phyloP scores from a whole-genome alignment of 176 grass and related monocot species.

The Aechmea fasciata region DNA sequence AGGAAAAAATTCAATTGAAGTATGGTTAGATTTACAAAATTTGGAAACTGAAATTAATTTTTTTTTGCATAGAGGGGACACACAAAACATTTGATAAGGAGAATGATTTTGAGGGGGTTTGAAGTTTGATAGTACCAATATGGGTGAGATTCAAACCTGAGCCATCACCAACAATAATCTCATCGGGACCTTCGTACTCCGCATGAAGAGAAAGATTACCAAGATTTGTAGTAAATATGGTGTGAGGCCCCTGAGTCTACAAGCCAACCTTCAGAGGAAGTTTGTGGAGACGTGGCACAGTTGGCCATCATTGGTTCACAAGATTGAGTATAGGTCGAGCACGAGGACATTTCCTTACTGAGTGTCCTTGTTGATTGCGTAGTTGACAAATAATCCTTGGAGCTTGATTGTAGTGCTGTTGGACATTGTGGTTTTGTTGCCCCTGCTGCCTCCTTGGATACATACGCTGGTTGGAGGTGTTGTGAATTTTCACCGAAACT shows the following conservation, averaged over 20 bases:
- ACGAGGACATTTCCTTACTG: neutral
- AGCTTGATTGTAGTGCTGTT: neutral
- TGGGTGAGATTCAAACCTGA: constrained; percentile 4
- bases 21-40: neutral
- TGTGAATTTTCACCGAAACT: no score
- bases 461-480: no score
- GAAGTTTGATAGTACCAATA: neutral
- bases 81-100: neutral
- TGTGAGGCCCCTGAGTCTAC: neutral
- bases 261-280: neutral
- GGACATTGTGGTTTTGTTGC: no score
- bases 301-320: no score
- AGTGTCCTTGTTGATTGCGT: neutral
- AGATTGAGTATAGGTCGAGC: neutral
- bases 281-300: neutral
- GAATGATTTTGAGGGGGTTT: neutral
- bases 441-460: no score
- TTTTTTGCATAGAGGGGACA: neutral
- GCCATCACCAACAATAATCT: neutral
- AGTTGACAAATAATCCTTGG: neutral
- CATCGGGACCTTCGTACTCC: neutral
- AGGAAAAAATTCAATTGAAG: neutral
- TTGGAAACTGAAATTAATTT: constrained; percentile 6
- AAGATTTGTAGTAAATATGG: constrained; percentile 1
- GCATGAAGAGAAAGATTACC: neutral